Base-by-base conservation (phyloP, 306 rosid species). In the Citrullus colocynthis region DNA sequence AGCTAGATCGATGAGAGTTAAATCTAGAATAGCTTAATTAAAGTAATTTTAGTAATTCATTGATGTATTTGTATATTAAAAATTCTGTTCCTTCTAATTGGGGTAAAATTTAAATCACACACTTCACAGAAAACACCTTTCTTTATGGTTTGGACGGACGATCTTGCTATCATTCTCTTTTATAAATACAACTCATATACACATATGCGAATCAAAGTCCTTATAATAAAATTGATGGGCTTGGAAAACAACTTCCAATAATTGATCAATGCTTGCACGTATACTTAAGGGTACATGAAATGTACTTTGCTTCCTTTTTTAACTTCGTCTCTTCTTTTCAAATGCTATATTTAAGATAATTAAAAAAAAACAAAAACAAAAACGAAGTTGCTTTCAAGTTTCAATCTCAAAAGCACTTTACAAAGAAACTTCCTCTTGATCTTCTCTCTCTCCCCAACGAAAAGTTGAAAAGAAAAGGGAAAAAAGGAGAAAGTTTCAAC, bases 251-350 rank as follows among this genome's bases (percentile, higher is more conserved):
- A 63, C 42, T 63, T 32, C 44, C 42, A 34, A 28, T 9, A 32
- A 34, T 65, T 65, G 48, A 65, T 65, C 72, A 17, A 65, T 65
- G 48, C 72, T 65, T 65, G 72, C 72, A 65, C 72, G 72, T 65
- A 65, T 65, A 18, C 20, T 34, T 36, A 65, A 65, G 37, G 6
- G 72, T 65, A 65, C 72, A 65, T 65, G 30, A 66, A 66, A 66
- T 66, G 73, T 66, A 37, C 73, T 65, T 65, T 66, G 18, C 71
- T 36, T 18, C 37, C 11, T 66, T 37, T 66, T 66, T 66, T 18
- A 34, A 15, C 44, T 4, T 61, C 5, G 37, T 17, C 37, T 14
- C 17, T 14, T 32, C 48, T 37, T 65, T 8, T 65, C 21, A 65
- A 65, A 65, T 65, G 72, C 28, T 34, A 60, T 21, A 60, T 21